Conservation (phyloP, 2,329 filamentous ascomycete genomes). For the Venturia oleaginea region DNA sequence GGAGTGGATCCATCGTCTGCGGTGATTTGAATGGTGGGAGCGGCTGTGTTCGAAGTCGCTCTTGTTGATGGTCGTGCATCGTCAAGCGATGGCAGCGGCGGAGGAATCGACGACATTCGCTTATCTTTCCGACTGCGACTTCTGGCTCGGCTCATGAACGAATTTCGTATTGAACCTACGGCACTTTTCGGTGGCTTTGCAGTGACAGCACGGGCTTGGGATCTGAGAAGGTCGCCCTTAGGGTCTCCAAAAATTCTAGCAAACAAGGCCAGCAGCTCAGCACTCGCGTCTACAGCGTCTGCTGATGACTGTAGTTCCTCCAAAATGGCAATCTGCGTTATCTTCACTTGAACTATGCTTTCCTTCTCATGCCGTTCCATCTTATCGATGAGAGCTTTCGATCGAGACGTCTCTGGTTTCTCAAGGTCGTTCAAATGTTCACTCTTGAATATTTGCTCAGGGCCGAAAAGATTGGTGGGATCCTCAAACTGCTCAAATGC, state of each 20-base stretch:
- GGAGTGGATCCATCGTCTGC: slow-evolving; percentile 33
- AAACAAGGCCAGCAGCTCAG: slow-evolving; percentile 77
- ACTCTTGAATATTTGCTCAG: slow-evolving; percentile 50
- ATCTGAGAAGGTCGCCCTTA: slow-evolving; percentile 39
- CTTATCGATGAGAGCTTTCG: slow-evolving; percentile 56
- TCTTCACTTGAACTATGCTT: slow-evolving; percentile 84
- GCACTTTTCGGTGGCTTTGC: slow-evolving; percentile 38
- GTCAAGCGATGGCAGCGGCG: slow-evolving; percentile 10
- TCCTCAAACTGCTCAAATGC: slow-evolving; percentile 85
- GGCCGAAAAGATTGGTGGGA: slow-evolving; percentile 59
- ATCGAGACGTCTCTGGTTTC: slow-evolving; percentile 15
- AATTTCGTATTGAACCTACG: slow-evolving; percentile 49
- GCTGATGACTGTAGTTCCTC: slow-evolving; percentile 78
- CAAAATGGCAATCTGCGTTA: slow-evolving; percentile 80
- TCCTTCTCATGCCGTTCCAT: slow-evolving; percentile 82
- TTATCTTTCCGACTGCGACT: slow-evolving; percentile 36
- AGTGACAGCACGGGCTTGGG: slow-evolving; percentile 12
- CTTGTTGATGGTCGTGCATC: slow-evolving; percentile 21
- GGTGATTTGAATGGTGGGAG: slow-evolving; percentile 70
- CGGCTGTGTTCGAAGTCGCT: slow-evolving; percentile 25
- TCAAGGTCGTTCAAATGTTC: slow-evolving; percentile 56
- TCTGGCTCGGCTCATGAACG: slow-evolving; percentile 7
- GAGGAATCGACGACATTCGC: slow-evolving; percentile 58
- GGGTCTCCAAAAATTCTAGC: slow-evolving; percentile 67
- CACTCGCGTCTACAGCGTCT: slow-evolving; percentile 77